phyloP scores from a whole-genome alignment of 108 stramenopile genomes.

The Poteriospumella lacustris region DNA sequence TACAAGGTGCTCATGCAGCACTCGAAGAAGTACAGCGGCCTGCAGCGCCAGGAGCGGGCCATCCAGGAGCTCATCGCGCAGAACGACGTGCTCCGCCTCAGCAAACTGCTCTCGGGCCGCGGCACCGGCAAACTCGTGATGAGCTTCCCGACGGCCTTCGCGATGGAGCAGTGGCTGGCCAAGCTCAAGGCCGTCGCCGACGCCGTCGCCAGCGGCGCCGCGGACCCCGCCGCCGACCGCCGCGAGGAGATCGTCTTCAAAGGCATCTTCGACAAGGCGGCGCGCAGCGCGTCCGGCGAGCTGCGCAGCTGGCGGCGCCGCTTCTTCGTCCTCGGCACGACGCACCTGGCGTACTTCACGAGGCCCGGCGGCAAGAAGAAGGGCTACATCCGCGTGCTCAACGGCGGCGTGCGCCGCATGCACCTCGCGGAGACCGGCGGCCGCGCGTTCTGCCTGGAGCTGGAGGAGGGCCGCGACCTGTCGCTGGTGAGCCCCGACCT shows the following conservation, averaged over 20 bases:
- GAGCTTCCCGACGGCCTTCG: background rate
- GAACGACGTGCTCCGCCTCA: background rate
- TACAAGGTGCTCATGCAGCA: background rate
- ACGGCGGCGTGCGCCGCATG: background rate
- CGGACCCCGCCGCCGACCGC: background rate
- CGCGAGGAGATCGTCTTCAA: background rate
- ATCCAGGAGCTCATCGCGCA: background rate
- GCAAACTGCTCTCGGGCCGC: background rate
- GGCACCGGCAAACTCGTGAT: background rate
- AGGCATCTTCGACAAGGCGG: constrained; percentile 8
- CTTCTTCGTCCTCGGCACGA: background rate
- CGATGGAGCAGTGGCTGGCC: background rate
- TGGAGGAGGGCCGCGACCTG: constrained; percentile 7
- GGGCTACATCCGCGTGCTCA: background rate
- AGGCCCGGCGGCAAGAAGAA: constrained; percentile 12
- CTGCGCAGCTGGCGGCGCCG: background rate
- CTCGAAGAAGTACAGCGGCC: background rate
- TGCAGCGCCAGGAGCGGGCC: background rate
- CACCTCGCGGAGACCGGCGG: background rate
- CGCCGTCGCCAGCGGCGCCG: background rate
- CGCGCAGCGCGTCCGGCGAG: background rate
- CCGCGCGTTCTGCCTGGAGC: background rate
- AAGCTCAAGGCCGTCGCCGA: background rate
- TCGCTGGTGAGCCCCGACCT: background rate
- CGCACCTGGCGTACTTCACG: background rate